Conservation (phyloP, 805 yeast species). For the Saturnispora serradocipensis region DNA sequence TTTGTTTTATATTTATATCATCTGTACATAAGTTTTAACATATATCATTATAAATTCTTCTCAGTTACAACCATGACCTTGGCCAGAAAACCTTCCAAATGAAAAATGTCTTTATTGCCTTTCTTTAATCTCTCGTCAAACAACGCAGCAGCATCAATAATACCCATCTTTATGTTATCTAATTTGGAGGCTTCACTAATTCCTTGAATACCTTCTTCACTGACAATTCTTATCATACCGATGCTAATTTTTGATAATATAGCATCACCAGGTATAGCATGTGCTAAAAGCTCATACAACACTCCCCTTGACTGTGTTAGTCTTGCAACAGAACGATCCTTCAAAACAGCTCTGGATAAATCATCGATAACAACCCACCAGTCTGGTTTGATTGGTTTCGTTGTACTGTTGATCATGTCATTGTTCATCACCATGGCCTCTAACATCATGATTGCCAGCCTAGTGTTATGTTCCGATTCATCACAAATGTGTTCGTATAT, state of each 20-base stretch:
- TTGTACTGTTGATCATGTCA: conserved; percentile 37
- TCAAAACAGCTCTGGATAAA: conserved; percentile 50
- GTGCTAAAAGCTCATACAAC: conserved; percentile 78
- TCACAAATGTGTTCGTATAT: conserved; percentile 45
- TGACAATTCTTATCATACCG: conserved; percentile 25
- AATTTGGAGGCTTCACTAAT: background rate
- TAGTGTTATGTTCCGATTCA: conserved; percentile 58
- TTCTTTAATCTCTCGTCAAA: conserved; percentile 80
- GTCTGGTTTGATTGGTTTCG: conserved; percentile 63
- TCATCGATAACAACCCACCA: conserved; percentile 78
- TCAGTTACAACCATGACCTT: conserved; percentile 65
- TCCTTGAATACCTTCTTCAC: conserved; percentile 14
- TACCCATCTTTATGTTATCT: conserved; percentile 29
- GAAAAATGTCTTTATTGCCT: conserved; percentile 87
- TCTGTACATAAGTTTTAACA: conserved; percentile 2
- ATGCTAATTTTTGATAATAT: conserved; percentile 53
- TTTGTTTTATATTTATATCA: background rate
- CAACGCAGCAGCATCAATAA: conserved; percentile 52
- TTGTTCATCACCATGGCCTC: conserved; percentile 76
- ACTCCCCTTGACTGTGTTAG: conserved; percentile 54
- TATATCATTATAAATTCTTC: conserved; percentile 31
- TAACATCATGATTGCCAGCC: conserved; percentile 67
- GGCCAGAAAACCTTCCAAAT: conserved; percentile 90
- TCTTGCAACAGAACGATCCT: conserved; percentile 55
- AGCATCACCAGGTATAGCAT: conserved; percentile 85